Percentiles rank a stretch among this genome's conserved stretches.
Evolutionary conservation across 306 rosid genomes (phyloP).

Genomic region (Corylus americana): DNA sequence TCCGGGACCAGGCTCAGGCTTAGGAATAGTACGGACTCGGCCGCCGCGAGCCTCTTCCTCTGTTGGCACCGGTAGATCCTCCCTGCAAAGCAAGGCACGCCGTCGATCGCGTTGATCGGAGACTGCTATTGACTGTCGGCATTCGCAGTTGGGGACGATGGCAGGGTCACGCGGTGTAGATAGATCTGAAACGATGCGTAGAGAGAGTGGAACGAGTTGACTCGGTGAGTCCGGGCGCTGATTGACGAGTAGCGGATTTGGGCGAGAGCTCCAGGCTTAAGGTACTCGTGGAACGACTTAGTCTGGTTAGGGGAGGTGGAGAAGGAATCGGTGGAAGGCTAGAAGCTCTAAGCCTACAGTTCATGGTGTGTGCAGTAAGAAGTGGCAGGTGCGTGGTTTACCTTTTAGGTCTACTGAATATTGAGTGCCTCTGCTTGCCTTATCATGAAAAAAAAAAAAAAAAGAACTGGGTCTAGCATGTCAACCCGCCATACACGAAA

Average conservation of each 20-base stretch:
- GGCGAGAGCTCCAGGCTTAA: constrained; percentile 87
- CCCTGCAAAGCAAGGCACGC: constrained; percentile 51
- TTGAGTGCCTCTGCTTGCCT: no score
- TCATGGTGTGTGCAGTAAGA: constrained; percentile 39
- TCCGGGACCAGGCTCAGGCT: constrained; percentile 34
- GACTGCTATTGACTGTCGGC: constrained; percentile 17
- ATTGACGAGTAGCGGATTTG: constrained; percentile 79
- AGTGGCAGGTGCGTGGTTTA: no score
- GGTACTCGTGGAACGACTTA: constrained; percentile 63
- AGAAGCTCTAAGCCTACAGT: constrained; percentile 37
- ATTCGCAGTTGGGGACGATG: constrained; percentile 24
- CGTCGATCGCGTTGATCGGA: constrained; percentile 28
- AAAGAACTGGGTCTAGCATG: no score
- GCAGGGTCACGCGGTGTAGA: constrained; percentile 25
- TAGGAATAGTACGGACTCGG: constrained; percentile 51
- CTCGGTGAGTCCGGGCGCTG: constrained; percentile 62
- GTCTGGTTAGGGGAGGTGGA: constrained; percentile 17
- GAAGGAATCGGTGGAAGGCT: constrained; percentile 6
- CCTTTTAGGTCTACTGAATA: no score
- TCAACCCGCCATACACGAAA: no score
- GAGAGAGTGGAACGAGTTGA: constrained; percentile 1
- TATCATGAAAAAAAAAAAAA: no score
- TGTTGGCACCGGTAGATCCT: constrained; percentile 55
- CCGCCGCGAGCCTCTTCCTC: constrained; percentile 71
- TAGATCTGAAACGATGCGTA: constrained; percentile 37